Evolutionary conservation across 305 asterid species (phyloP), one percentile per base, ranked within the genome.

Genomic region (Petunia hybrid): DNA sequence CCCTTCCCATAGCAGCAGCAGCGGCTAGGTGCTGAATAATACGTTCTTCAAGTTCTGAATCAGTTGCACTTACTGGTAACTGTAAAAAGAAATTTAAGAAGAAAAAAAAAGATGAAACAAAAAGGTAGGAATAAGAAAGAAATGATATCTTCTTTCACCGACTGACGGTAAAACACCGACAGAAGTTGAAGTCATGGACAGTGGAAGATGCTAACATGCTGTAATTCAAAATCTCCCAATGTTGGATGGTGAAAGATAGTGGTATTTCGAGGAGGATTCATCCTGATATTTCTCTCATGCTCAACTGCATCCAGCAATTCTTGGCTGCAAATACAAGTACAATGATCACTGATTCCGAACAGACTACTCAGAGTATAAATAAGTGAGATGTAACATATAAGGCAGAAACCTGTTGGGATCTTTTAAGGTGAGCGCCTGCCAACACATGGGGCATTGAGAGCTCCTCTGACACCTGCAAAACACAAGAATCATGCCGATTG

Each of bases 1-100:
- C 93, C 87, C 97, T 86, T 77, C 98, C 99, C 99, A 94, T 94
- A 40, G 99, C 95, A 38, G 99, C 97, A 2, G 98, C 98, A 38
- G 98, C 99, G 65, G 97, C 97, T 81, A 95, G 89, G 90, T 95
- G 99, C 87, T 95, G 98, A 87, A 95, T 95, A 51, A 95, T 94
- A 39, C 94, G 90, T 79, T 95, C 98, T 81, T 95, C 98, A 9
- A 95, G 97, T 76, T 95, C 99, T 8, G 97, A 91, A 78, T 95
- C 99, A 80, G 93, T 91, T 69, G 92, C 92, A 83, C 85, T 88
- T 51, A 86, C 97, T 4, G 99, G 99, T 88, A 94, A 83, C 98
- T 94, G 97, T 74, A 80, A 84, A 84, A 68, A 43, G 43, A 43
- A 9, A 6, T 2, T 48, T 51, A 51, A 51, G 10, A 51, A 51